Conservation (phyloP, 441 rosid genomes). For the Aquilaria agallochum region DNA sequence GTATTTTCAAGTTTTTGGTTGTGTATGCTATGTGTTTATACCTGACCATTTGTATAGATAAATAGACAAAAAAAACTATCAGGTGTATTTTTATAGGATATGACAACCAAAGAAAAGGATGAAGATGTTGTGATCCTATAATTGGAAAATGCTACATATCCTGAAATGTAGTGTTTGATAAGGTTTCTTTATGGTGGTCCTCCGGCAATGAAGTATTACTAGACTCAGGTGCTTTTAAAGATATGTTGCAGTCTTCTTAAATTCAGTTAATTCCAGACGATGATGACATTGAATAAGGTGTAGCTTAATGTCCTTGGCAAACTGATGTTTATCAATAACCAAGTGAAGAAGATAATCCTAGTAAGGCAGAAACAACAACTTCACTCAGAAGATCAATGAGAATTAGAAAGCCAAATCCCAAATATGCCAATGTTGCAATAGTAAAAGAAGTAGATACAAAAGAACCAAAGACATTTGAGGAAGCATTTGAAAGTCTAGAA, state of each 20-base stretch:
- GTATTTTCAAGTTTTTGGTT: conserved; percentile 7
- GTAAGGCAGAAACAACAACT: not conserved
- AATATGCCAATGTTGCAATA: not conserved
- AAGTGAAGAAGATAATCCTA: not conserved
- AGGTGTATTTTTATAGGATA: conserved; percentile 8
- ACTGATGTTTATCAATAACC: not conserved
- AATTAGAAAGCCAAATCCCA: not conserved
- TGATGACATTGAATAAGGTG: not conserved
- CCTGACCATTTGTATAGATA: not conserved
- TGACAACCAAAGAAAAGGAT: conserved; percentile 7
- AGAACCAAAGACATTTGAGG: not conserved
- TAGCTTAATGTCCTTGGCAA: not conserved
- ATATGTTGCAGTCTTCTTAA: not conserved
- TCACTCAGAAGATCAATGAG: not conserved
- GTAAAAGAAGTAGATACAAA: not conserved
- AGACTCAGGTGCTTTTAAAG: not conserved
- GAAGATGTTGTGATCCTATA: conserved; percentile 7
- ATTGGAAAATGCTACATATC: not conserved
- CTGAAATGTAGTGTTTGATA: conserved; percentile 5
- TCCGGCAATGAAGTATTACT: not conserved
- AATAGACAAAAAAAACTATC: conserved; percentile 7
- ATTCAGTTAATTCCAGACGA: not conserved
- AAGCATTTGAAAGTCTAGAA: not conserved
- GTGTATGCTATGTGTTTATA: conserved; percentile 8
- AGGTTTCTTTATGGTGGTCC: conserved; percentile 10